phyloP scores from a whole-genome alignment of 2,329 filamentous ascomycete genomes.

The Lithohypha guttulata region DNA sequence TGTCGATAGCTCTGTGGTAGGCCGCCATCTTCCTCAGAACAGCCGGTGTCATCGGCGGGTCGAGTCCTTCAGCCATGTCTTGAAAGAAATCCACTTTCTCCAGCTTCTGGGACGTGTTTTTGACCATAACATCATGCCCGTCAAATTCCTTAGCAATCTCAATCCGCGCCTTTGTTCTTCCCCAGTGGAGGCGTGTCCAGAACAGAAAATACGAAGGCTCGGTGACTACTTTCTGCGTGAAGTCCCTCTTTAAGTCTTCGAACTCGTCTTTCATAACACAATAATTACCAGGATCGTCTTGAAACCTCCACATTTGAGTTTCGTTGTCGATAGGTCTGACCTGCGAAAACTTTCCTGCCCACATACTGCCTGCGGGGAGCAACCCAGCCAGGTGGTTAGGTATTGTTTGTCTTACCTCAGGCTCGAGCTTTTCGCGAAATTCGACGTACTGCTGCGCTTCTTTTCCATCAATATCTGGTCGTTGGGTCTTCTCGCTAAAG shows the following conservation, averaged over 20 bases:
- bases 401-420: conserved; percentile 2
- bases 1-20: conserved; percentile 29
- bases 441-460: conserved; percentile 10
- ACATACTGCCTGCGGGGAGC: conserved; percentile 12
- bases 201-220: conserved; percentile 1
- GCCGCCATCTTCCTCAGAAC: conserved; percentile 30
- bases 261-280: conserved; percentile 5
- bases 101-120: background rate
- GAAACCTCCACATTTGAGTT: conserved; percentile 5
- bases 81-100: conserved; percentile 24
- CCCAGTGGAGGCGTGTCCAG: conserved; percentile 2
- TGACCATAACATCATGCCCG: background rate
- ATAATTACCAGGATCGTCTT: background rate
- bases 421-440: background rate
- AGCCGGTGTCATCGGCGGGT: conserved; percentile 27
- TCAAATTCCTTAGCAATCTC: background rate
- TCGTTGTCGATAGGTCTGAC: background rate
- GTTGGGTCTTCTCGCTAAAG: conserved; percentile 13
- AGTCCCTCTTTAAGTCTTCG: conserved; percentile 5
- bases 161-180: conserved; percentile 1
- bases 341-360: conserved; percentile 5
- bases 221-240: background rate
- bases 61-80: conserved; percentile 28
- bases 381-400: conserved; percentile 6
- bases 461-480: background rate